phyloP scores from a whole-genome alignment of 305 asterid species.

The Rubia occidens region DNA sequence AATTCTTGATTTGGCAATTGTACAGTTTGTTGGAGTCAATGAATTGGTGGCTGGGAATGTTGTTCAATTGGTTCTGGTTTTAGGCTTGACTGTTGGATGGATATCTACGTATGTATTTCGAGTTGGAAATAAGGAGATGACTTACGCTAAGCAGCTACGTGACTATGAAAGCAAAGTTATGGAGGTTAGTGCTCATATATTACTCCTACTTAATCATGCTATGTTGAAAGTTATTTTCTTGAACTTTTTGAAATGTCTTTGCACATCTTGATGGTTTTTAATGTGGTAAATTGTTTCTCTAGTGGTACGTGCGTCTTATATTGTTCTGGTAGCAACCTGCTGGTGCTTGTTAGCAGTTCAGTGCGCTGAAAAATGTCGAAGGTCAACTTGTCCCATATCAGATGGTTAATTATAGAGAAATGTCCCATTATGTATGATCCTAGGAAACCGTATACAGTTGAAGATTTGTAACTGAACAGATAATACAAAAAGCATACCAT shows the following conservation, averaged over 20 bases:
- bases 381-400: background rate
- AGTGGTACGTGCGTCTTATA: background rate
- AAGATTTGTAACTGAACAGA: background rate
- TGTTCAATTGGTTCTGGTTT: conserved; percentile 75
- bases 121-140: conserved; percentile 93
- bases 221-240: background rate
- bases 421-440: background rate
- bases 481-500: background rate
- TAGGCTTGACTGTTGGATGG: conserved; percentile 93
- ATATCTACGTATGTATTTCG: conserved; percentile 84
- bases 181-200: conserved; percentile 39
- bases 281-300: background rate
- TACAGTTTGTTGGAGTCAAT: conserved; percentile 77
- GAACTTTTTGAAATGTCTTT: background rate
- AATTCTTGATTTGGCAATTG: conserved; percentile 16
- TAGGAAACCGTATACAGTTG: background rate
- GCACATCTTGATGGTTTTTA: background rate
- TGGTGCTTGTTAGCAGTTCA: background rate
- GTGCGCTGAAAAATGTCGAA: background rate
- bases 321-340: background rate
- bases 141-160: conserved; percentile 77
- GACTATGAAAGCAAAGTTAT: conserved; percentile 88
- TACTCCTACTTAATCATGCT: background rate
- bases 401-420: background rate
- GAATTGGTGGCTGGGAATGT: conserved; percentile 85